Evolutionary conservation across 2,329 filamentous ascomycete genomes (phyloP).

Genomic region (Pezicula rhizophila): DNA sequence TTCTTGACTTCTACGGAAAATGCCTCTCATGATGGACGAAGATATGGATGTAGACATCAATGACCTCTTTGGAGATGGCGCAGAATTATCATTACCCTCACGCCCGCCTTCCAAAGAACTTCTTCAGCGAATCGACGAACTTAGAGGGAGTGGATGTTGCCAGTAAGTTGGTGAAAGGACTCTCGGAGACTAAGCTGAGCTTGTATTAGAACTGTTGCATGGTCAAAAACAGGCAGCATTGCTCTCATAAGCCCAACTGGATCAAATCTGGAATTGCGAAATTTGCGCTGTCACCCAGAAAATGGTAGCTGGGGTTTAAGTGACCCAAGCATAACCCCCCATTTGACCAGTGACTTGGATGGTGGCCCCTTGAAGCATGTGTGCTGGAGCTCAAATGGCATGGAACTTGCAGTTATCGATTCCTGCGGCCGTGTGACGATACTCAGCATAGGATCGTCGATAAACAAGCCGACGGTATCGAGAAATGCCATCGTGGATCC

Average conservation of each 20-base stretch:
- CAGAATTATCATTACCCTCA: slow-evolving; percentile 50
- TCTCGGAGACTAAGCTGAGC: background rate
- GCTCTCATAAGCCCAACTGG: slow-evolving; percentile 74
- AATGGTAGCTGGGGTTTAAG: slow-evolving; percentile 72
- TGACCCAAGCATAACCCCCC: slow-evolving; percentile 59
- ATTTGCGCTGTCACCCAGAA: slow-evolving; percentile 62
- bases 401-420: slow-evolving; percentile 81
- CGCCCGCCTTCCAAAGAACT: slow-evolving; percentile 58
- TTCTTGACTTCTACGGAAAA: slow-evolving; percentile 16
- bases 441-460: slow-evolving; percentile 60
- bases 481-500: slow-evolving; percentile 61
- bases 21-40: slow-evolving; percentile 50
- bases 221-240: slow-evolving; percentile 83
- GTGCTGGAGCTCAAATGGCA: slow-evolving; percentile 67
- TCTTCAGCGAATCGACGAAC: slow-evolving; percentile 67
- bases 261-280: slow-evolving; percentile 62
- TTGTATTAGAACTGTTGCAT: slow-evolving; percentile 65
- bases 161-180: slow-evolving; percentile 52
- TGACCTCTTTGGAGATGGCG: slow-evolving; percentile 70
- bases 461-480: slow-evolving; percentile 65
- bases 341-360: slow-evolving; percentile 54
- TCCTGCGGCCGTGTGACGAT: slow-evolving; percentile 71
- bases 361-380: slow-evolving; percentile 71
- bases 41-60: slow-evolving; percentile 59
- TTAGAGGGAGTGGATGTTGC: slow-evolving; percentile 70